phyloP scores from a whole-genome alignment of 2,329 filamentous ascomycete genomes.

The Mycocentrospora acerina region DNA sequence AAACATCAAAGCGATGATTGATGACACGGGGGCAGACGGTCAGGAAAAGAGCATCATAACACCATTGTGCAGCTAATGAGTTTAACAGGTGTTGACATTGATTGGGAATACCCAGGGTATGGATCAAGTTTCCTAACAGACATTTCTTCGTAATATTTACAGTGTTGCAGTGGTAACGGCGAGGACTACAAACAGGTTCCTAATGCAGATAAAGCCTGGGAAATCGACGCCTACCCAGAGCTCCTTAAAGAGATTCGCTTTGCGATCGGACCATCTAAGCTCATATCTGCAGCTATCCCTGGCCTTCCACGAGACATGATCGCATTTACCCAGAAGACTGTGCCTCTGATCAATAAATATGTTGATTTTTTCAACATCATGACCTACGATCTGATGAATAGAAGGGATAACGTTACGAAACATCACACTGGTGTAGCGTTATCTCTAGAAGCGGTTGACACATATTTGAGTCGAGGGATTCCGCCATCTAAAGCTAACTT shows the following conservation, averaged over 20 bases:
- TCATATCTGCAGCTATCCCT: constrained; percentile 68
- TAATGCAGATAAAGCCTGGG: constrained; percentile 59
- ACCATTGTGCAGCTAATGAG: constrained; percentile 35
- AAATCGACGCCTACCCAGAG: constrained; percentile 63
- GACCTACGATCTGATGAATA: constrained; percentile 72
- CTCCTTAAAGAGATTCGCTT: constrained; percentile 63
- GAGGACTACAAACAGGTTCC: constrained; percentile 65
- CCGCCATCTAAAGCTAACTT: constrained; percentile 59
- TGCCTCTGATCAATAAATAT: constrained; percentile 58
- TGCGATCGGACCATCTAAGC: constrained; percentile 57
- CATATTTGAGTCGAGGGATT: constrained; percentile 60
- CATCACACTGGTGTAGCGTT: constrained; percentile 64
- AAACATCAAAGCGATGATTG: constrained; percentile 65
- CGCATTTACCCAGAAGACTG: constrained; percentile 59
- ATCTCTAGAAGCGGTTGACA: constrained; percentile 58
- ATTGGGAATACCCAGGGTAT: constrained; percentile 62
- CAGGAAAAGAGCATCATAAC: no score
- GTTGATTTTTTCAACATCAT: constrained; percentile 72
- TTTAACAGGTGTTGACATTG: constrained; percentile 56
- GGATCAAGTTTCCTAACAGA: background rate
- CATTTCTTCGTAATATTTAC: background rate
- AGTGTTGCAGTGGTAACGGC: constrained; percentile 59
- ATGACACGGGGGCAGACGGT: constrained; percentile 63
- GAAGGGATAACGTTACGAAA: constrained; percentile 62
- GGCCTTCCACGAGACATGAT: constrained; percentile 66